Evolutionary conservation across 805 yeast genomes (phyloP).

Genomic region (Ogataea kodamae): DNA sequence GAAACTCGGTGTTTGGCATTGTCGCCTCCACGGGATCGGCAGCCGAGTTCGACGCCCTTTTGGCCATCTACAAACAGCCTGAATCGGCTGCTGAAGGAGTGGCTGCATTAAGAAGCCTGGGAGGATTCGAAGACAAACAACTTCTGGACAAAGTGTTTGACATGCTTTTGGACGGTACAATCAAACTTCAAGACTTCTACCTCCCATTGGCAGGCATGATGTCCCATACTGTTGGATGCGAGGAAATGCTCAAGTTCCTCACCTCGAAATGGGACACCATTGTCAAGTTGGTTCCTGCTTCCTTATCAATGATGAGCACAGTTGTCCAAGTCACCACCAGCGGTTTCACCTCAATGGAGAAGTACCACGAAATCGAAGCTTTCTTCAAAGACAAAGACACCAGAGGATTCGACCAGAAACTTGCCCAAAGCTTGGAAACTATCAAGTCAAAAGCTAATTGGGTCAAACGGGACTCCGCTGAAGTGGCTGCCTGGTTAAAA

Average conservation of each 20-base stretch:
- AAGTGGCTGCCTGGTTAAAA: conserved; percentile 45
- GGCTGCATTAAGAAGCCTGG: conserved; percentile 52
- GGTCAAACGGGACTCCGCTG: conserved; percentile 48
- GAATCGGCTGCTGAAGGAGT: conserved; percentile 56
- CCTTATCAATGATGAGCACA: conserved; percentile 72
- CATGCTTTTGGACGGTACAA: conserved; percentile 63
- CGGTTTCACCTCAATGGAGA: conserved; percentile 39
- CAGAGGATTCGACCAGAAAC: conserved; percentile 56
- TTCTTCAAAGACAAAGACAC: conserved; percentile 50
- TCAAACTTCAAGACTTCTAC: conserved; percentile 44
- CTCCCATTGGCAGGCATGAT: conserved; percentile 75
- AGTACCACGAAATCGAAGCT: conserved; percentile 38
- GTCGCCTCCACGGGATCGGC: conserved; percentile 39
- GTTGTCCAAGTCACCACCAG: conserved; percentile 60
- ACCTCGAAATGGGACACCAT: conserved; percentile 67
- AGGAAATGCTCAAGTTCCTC: conserved; percentile 71
- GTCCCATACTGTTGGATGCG: conserved; percentile 59
- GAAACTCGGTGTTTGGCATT: conserved; percentile 42
- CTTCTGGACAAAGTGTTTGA: conserved; percentile 39
- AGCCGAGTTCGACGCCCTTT: conserved; percentile 39
- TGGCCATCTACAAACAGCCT: conserved; percentile 47
- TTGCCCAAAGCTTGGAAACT: conserved; percentile 55
- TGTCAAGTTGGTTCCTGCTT: conserved; percentile 69
- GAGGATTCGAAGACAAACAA: conserved; percentile 39
- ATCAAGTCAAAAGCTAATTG: conserved; percentile 51